phyloP scores from a whole-genome alignment of 1,284 basidiomycete genomes.

The Boletellus deceptivus region DNA sequence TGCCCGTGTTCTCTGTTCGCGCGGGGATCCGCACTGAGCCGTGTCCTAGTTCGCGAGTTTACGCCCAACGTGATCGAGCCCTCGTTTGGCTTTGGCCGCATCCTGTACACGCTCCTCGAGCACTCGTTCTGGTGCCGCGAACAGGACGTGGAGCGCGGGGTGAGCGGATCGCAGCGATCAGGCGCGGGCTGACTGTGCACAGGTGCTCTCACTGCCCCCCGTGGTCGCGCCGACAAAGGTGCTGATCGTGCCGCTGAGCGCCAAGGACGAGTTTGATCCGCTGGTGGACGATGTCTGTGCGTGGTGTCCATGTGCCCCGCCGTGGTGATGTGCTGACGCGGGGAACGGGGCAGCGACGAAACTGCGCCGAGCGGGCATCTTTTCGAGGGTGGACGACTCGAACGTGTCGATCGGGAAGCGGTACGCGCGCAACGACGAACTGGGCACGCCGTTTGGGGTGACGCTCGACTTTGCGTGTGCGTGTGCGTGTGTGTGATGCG shows the following conservation, averaged over 20 bases:
- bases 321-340: neutral
- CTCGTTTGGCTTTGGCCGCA: slow-evolving; percentile 97
- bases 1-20: slow-evolving; percentile 14
- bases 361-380: slow-evolving; percentile 85
- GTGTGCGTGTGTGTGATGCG: slow-evolving; percentile 35
- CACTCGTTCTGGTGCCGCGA: slow-evolving; percentile 97
- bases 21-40: slow-evolving; percentile 14
- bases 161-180: slow-evolving; percentile 39
- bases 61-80: slow-evolving; percentile 99
- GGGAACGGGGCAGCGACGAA: slow-evolving; percentile 61
- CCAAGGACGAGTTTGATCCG: slow-evolving; percentile 82
- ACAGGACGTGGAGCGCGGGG: slow-evolving; percentile 85
- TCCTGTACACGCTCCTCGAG: slow-evolving; percentile 92
- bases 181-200: neutral
- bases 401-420: slow-evolving; percentile 95
- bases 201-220: slow-evolving; percentile 89
- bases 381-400: slow-evolving; percentile 93
- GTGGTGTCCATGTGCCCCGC: slow-evolving; percentile 36
- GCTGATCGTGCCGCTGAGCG: slow-evolving; percentile 93
- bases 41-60: slow-evolving; percentile 75
- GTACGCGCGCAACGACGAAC: slow-evolving; percentile 97
- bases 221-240: slow-evolving; percentile 96
- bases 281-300: slow-evolving; percentile 88
- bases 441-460: slow-evolving; percentile 95
- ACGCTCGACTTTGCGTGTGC: slow-evolving; percentile 97